Base-by-base conservation (phyloP, 352 stramenopile genomes). In the Phytophthora citrophthora region DNA sequence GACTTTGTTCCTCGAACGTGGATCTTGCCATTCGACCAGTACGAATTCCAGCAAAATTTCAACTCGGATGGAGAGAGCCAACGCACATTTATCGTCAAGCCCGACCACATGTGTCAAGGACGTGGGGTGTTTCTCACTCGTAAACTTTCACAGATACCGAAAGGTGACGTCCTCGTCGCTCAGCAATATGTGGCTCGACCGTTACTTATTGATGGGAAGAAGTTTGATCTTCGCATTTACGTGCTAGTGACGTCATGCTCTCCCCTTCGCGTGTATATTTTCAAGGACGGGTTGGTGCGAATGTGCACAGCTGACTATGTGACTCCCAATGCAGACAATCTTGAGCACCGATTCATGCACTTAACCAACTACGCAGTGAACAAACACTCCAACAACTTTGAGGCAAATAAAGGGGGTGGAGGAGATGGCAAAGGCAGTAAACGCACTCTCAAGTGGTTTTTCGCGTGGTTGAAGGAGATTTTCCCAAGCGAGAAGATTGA, bases 81-180 rank as follows among this genome's bases (percentile, higher is more conserved):
- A 55, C 79, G 77, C 39, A 97, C 93, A 3, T 99, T 97, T 57
- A 99, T 99, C 54, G 78, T 99, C 36, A 99, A 99, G 49, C 97
- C 97, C 2, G 92, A 94, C 47, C 82, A 94, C 68, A 89, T 76
- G 50, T 94, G 88, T 48, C 88, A 96, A 61, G 88, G 95, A 13
- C 90, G 94, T 32, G 96, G 96, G 4, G 98, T 99, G 26, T 99
- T 98, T 60, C 77, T 99, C 10, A 99, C 94, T 8, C 88, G 90
- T 34, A 88, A 91, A 8, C 61, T 98, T 15, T 79, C 95, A 18
- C 83, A 98, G 43, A 90, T 99, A 34, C 91, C 94, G 47, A 74
- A 83, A 16, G 77, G 81, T 23, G 91, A 97, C 20, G 83, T 95
- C 23, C 81, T 96, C 31, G 89, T 97, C 23, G 90, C 87, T 10